phyloP scores from a whole-genome alignment of 2,329 filamentous ascomycete species.

The Xylariaceae sp. region DNA sequence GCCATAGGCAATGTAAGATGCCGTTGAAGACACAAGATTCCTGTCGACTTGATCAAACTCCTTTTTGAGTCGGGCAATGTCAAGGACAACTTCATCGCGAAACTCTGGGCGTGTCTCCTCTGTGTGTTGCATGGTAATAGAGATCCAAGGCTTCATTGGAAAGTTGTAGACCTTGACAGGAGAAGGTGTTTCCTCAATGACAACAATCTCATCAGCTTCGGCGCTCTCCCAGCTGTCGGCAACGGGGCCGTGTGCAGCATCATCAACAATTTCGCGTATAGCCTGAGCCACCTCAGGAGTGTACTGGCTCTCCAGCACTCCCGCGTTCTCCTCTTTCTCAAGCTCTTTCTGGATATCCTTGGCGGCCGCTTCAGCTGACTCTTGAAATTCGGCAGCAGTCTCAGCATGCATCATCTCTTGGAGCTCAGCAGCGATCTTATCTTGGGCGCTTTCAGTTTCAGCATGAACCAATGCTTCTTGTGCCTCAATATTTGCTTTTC shows the following conservation, averaged over 20 bases:
- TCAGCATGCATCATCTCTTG: constrained; percentile 46
- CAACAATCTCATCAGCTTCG: constrained; percentile 63
- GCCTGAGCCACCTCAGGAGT: constrained; percentile 49
- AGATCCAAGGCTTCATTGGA: constrained; percentile 93
- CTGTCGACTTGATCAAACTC: constrained; percentile 97
- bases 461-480: constrained; percentile 60
- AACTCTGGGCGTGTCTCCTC: constrained; percentile 59
- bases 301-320: constrained; percentile 48
- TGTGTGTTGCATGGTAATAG: constrained; percentile 68
- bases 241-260: constrained; percentile 55
- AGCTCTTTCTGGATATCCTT: constrained; percentile 49
- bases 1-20: constrained; percentile 89
- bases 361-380: constrained; percentile 42
- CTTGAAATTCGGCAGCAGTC: constrained; percentile 50
- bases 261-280: constrained; percentile 47
- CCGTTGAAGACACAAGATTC: constrained; percentile 83
- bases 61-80: constrained; percentile 93
- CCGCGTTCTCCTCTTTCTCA: constrained; percentile 48
- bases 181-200: constrained; percentile 61
- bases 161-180: constrained; percentile 87
- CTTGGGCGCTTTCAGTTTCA: constrained; percentile 44
- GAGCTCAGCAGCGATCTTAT: constrained; percentile 45
- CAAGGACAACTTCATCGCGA: constrained; percentile 77
- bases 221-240: constrained; percentile 92
- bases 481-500: constrained; percentile 48